Base-by-base conservation (phyloP, 2,329 filamentous ascomycete species). In the Beauveria sp. region DNA sequence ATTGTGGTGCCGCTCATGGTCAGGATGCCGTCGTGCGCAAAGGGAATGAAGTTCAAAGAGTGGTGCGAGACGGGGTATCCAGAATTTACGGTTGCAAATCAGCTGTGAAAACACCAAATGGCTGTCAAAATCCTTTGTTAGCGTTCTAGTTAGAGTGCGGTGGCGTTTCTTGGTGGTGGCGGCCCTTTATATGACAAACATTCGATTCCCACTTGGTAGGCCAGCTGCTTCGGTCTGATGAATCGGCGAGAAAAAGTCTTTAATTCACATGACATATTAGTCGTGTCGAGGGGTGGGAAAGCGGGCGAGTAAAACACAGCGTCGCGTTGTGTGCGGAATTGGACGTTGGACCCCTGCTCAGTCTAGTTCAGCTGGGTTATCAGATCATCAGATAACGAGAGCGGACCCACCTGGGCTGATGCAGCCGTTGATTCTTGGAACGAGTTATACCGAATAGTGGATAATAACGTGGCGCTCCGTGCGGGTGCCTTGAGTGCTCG, bases 1-100 rank as follows among this genome's bases (percentile, higher is more conserved):
- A 68, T 76, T 7, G 69, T 71, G 52, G 73, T 76, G 48, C 76
- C 76, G 1, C 67, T 77, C 16, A 77, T 77, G 75, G 72, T 76
- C 37, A 71, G 68, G 64, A 74, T 77, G 74, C 76, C 76, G 6
- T 63, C 72, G 28, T 65, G 63, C 50, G 71, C 68, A 4, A 64
- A 66, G 5, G 70, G 69, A 14, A 63, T 73, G 66, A 71, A 63
- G 1, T 76, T 76, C 64, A 66, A 68, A 24, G 69, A 75, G 59
- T 74, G 73, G 74, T 64, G 63, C 22, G 64, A 62, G 28, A 61
- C 61, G 37, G 67, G 65, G 12, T 68, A 68, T 62, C 66, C 66
- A 34, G 51, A 55, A 18, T 55, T 61, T 20, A 14, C 41, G 16
- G 18, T 7, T 14, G 7, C 3, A 12, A 16, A 59, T 43, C 37